Evolutionary conservation across 306 rosid species (phyloP).

Genomic region (Quercus glauca): DNA sequence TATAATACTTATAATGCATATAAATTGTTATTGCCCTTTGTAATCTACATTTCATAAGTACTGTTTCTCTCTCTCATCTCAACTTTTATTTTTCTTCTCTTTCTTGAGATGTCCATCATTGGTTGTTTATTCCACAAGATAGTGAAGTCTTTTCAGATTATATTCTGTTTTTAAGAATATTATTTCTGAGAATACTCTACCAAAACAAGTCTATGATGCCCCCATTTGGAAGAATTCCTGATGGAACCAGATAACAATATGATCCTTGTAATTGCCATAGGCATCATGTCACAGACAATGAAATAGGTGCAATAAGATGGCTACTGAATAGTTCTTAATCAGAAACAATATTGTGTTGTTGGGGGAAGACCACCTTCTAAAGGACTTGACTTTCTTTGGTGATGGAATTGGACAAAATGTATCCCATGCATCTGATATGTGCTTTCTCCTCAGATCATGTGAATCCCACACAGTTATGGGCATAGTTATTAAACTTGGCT

Average conservation of each 20-base stretch:
- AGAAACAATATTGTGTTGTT: too few species aligned
- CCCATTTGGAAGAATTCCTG: neutral
- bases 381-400: too few species aligned
- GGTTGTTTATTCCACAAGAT: neutral
- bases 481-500: too few species aligned
- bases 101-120: neutral
- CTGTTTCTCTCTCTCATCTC: neutral
- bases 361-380: too few species aligned
- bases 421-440: too few species aligned
- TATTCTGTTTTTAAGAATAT: neutral
- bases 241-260: too few species aligned
- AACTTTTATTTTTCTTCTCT: neutral
- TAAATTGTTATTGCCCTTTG: neutral
- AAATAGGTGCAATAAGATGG: neutral
- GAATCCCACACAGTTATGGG: too few species aligned
- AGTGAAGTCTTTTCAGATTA: neutral
- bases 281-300: neutral
- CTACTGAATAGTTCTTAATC: neutral
- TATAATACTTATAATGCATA: slow-evolving; percentile 1
- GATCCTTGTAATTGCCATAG: neutral
- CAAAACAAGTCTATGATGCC: neutral
- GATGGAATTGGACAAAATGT: too few species aligned
- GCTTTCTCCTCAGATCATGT: too few species aligned
- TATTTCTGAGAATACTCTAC: neutral
- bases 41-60: neutral